Base-by-base conservation (phyloP, 1,139 yeast species). In the Nakaseomyces glabratus region DNA sequence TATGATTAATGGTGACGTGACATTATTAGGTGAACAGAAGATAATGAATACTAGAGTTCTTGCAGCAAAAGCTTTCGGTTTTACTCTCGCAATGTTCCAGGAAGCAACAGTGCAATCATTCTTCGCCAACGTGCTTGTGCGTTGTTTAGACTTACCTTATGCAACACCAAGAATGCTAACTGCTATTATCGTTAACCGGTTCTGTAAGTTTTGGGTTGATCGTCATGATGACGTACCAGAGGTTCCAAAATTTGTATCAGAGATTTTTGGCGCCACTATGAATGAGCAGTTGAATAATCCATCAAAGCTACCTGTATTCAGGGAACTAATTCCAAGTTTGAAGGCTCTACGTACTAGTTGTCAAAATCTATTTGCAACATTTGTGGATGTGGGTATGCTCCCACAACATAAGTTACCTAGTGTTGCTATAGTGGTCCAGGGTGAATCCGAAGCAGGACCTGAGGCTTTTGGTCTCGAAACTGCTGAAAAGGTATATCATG, bases 401-500 rank as follows among this genome's bases (percentile, higher is more conserved):
- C 66, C 93, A 2, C 73, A 77, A n/a, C 68, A 73, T 25, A 84
- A 82, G 55, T 60, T 86, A 10, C 96, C 96, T 0, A 82, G 76
- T 39, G 60, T 93, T 21, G 93, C 98, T 0, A 77, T 85, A 4
- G 77, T 88, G 12, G 95, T 88, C 4, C 93, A 85, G 57, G 98
- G 98, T 22, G 98, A 90, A 54, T 68, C 77, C 1, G 95, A 84
- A 43, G 95, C 97, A 4, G 97, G 96, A 1, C 88, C 95, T 1
- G 88, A 80, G 47, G 97, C 97, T 0, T 93, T 93, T 59, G 73
- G 85, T 8, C 58, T 90, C 32, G 81, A 71, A 28, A 73, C 74
- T 46, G 97, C 96, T 1, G 81, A 80, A 40, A 71, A 73, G 45
- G 70, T 88, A 6, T 65, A 79, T 20, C 64, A 65, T 34, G 85